Base-by-base conservation (phyloP, 2,329 filamentous ascomycete genomes). In the Huntiella bhutanensis region DNA sequence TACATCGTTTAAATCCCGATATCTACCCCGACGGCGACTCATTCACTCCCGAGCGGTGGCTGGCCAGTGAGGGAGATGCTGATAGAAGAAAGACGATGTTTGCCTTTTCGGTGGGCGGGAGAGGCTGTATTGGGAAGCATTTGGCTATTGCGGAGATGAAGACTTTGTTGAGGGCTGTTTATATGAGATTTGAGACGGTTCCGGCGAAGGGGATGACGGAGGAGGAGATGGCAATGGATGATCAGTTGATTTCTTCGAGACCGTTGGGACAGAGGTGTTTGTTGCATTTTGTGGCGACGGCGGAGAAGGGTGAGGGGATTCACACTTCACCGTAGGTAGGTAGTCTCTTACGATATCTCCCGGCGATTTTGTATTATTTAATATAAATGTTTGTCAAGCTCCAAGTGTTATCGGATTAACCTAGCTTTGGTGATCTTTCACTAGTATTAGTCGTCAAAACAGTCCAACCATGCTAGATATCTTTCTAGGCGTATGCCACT, bases 41-140 rank as follows among this genome's bases (percentile, higher is more conserved):
- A 4, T 95, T 87, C 56, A 68, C 78, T 43, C 87, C 87, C 0
- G 82, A 88, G 48, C 71, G 88, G 53, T 95, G 87, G 87, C 72
- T 94, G 52, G 75, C 70, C 12, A 68, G 71, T 6, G 70, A 78
- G 40, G 84, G 82, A 2, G 83, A 88, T 54, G 70, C 80, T 49
- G 81, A 88, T 54, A 66, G 74, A 48, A 72, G 72, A 53, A 64
- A 72, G 38, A 55, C 73, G 5, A 72, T 78, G 54, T 80, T 80
- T 62, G 71, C 78, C 0, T 81, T 82, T 62, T 70, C 75, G 5
- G 71, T 65, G 41, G 78, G 78, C 4, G 77, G 74, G 0, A 63
- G 78, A 53, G 76, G 75, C 0, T 82, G 78, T 51, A 69, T 77
- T 17, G 76, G 75, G 3, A 76, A 75, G 54, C 73, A 81, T 52